Percentiles rank a stretch among this genome's conserved stretches.
phyloP scores from a whole-genome alignment of 257 asterid species.

The Sherardia arvensis region DNA sequence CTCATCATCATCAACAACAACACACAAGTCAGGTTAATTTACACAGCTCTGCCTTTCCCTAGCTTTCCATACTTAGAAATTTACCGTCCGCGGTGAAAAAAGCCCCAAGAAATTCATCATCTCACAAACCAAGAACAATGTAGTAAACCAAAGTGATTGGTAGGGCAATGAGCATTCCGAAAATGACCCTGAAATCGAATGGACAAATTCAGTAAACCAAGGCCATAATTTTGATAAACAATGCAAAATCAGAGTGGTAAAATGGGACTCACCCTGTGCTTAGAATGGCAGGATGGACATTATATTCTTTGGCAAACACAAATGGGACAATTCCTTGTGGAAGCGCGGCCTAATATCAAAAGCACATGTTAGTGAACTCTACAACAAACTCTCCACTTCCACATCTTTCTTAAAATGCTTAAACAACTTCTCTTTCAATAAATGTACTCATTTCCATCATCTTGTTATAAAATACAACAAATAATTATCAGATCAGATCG shows the following conservation, averaged over 20 bases:
- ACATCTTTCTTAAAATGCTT: background rate
- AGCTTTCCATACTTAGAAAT: background rate
- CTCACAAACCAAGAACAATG: slow-evolving; percentile 44
- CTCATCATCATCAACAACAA: slow-evolving; percentile 1
- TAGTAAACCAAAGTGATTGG: slow-evolving; percentile 54
- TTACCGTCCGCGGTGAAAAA: background rate
- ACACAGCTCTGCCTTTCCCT: background rate
- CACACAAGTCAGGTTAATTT: slow-evolving; percentile 5
- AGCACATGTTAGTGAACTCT: slow-evolving; percentile 10
- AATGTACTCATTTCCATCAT: no score
- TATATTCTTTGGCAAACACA: slow-evolving; percentile 92
- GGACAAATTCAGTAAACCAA: background rate
- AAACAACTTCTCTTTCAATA: background rate
- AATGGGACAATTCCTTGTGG: slow-evolving; percentile 99
- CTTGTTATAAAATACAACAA: no score
- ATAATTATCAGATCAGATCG: background rate
- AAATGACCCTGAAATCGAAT: slow-evolving; percentile 30
- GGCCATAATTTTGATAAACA: background rate
- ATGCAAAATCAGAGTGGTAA: background rate
- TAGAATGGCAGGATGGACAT: slow-evolving; percentile 86
- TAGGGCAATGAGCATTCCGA: slow-evolving; percentile 61
- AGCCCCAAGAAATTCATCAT: background rate
- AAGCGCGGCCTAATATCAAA: slow-evolving; percentile 62
- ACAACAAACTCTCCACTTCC: slow-evolving; percentile 5
- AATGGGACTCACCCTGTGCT: slow-evolving; percentile 68